phyloP scores from a whole-genome alignment of 305 asterid genomes.

The Petunia hybrid region DNA sequence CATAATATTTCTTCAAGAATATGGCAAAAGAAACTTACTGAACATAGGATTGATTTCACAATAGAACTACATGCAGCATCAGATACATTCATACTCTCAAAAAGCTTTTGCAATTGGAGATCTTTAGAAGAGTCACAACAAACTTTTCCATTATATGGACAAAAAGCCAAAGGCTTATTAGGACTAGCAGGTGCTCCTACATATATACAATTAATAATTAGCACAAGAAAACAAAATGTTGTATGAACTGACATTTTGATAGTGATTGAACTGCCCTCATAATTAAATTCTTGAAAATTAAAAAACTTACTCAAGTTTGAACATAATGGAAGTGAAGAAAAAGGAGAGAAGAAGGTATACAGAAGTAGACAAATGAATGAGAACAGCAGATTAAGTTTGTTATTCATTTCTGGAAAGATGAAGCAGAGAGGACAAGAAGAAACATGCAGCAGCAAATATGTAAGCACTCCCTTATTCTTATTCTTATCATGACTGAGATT shows the following conservation, averaged over 20 bases:
- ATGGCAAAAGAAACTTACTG: conserved; percentile 57
- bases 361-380: conserved; percentile 49
- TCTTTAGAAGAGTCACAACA: conserved; percentile 79
- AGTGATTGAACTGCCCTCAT: conserved; percentile 2
- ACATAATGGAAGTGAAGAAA: conserved; percentile 76
- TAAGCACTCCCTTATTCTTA: not conserved
- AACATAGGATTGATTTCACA: conserved; percentile 80
- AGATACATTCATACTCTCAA: conserved; percentile 73
- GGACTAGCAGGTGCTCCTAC: conserved; percentile 71
- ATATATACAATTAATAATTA: conserved; percentile 29
- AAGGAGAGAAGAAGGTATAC: conserved; percentile 48
- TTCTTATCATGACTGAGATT: not conserved
- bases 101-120: conserved; percentile 60
- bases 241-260: not conserved
- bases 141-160: conserved; percentile 73
- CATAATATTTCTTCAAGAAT: not conserved
- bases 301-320: conserved; percentile 72
- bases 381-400: conserved; percentile 42
- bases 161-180: conserved; percentile 63
- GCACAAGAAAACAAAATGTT: not conserved
- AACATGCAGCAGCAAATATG: conserved; percentile 36
- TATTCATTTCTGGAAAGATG: conserved; percentile 29
- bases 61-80: conserved; percentile 73
- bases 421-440: conserved; percentile 41
- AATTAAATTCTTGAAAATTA: not conserved